Conservation (phyloP, 2,329 filamentous ascomycete genomes). For the Exophiala dermatitidis region DNA sequence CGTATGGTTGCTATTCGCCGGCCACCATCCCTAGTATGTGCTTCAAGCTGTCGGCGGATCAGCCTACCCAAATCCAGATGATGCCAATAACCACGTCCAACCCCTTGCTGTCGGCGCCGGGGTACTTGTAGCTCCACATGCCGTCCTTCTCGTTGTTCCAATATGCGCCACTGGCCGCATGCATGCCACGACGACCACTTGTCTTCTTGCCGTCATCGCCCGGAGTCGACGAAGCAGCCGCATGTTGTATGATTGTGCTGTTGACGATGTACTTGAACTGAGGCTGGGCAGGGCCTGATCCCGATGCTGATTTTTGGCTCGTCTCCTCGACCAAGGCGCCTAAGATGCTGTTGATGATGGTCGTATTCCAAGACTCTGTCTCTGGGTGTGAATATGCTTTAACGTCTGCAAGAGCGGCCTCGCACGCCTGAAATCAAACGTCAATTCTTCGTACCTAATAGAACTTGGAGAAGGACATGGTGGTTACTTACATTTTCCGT, state of each 20-base stretch:
- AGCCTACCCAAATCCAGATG: slow-evolving; percentile 39
- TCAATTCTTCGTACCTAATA: too few relatives aligned
- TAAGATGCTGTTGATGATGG: slow-evolving; percentile 68
- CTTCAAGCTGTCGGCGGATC: not conserved
- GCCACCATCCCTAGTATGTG: too few relatives aligned
- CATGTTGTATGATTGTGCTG: slow-evolving; percentile 95
- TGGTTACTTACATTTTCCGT: slow-evolving; percentile 62
- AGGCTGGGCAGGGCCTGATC: slow-evolving; percentile 34
- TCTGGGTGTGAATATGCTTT: slow-evolving; percentile 81
- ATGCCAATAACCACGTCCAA: slow-evolving; percentile 45
- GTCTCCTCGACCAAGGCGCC: slow-evolving; percentile 39
- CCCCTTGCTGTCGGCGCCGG: slow-evolving; percentile 40
- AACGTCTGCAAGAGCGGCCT: slow-evolving; percentile 63
- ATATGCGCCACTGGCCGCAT: slow-evolving; percentile 44
- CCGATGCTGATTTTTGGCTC: slow-evolving; percentile 33
- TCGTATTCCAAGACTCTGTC: slow-evolving; percentile 81
- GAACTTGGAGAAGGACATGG: too few relatives aligned
- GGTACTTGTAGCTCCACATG: slow-evolving; percentile 48
- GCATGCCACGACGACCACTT: slow-evolving; percentile 69
- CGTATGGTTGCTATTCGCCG: too few relatives aligned
- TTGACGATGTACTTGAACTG: slow-evolving; percentile 95
- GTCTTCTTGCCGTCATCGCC: slow-evolving; percentile 48
- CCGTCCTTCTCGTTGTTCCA: slow-evolving; percentile 48
- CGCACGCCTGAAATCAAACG: slow-evolving; percentile 60
- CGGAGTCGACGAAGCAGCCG: slow-evolving; percentile 47